Percentiles rank a stretch among this genome's conserved stretches.
These are phyloP conservation scores for Chondrus crispus DNA, from an alignment of 23 red algal species.

Conservation along the genomic window DNA sequence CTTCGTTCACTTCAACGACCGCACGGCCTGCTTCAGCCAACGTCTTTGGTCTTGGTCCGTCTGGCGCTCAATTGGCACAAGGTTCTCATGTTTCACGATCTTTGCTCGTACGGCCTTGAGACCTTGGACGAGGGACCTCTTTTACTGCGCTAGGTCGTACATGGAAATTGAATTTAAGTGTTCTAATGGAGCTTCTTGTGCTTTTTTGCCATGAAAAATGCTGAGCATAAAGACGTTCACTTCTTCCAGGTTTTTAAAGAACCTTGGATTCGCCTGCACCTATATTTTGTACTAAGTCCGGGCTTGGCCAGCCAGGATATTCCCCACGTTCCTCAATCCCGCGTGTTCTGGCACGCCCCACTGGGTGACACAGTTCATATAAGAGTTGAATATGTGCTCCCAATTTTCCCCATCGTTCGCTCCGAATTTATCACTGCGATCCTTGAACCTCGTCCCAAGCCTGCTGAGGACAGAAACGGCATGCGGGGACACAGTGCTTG, in stretches of 20 bases:
- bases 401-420: neutral
- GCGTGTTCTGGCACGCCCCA: neutral
- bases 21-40: neutral
- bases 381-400: neutral
- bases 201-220: neutral
- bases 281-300: neutral
- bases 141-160: neutral
- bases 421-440: neutral
- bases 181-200: neutral
- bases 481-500: too few species aligned
- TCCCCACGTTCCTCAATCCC: neutral
- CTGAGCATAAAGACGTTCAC: neutral
- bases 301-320: neutral
- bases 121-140: neutral
- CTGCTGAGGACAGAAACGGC: neutral
- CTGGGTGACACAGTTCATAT: neutral
- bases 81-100: neutral
- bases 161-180: neutral
- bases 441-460: neutral
- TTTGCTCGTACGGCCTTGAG: neutral
- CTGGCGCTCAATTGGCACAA: neutral
- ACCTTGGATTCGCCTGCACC: neutral
- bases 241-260: neutral
- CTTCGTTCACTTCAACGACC: neutral
- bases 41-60: neutral